These are phyloP conservation scores for Umbelopsis sp. DNA, from an alignment of 192 early-diverging fungal species.

Conservation along the genomic window DNA sequence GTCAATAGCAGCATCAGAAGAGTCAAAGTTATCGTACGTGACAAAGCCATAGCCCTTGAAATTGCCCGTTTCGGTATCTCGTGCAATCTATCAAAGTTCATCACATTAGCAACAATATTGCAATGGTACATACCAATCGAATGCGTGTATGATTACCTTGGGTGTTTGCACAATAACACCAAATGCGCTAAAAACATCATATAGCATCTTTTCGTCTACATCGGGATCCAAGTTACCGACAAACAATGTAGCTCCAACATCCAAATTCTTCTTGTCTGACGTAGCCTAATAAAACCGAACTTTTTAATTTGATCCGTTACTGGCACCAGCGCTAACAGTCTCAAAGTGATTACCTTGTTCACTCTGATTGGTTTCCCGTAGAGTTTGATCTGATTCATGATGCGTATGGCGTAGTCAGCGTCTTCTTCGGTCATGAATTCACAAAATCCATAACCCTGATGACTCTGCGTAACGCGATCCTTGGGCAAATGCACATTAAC, in stretches of 20 bases:
- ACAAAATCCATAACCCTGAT: constrained; percentile 96
- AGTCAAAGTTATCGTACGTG: constrained; percentile 90
- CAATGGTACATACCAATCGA: neutral
- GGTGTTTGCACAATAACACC: constrained; percentile 88
- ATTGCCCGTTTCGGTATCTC: constrained; percentile 83
- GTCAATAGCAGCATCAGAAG: constrained; percentile 95
- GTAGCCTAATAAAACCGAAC: constrained; percentile 54
- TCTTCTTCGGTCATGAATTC: constrained; percentile 95
- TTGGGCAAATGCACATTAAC: constrained; percentile 97
- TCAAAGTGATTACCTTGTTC: constrained; percentile 70
- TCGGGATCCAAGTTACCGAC: constrained; percentile 95
- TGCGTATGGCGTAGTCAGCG: constrained; percentile 94
- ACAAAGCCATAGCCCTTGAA: constrained; percentile 96
- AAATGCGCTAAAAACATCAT: constrained; percentile 96
- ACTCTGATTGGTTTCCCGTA: constrained; percentile 94
- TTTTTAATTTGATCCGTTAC: neutral
- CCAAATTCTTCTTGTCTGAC: constrained; percentile 79
- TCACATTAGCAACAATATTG: neutral
- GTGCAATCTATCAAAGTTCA: constrained; percentile 55
- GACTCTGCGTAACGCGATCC: constrained; percentile 92
- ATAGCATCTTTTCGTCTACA: constrained; percentile 88
- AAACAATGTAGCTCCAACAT: constrained; percentile 96
- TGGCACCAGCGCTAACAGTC: neutral
- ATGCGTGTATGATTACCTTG: constrained; percentile 44
- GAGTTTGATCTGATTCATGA: constrained; percentile 96